phyloP scores from a whole-genome alignment of 2,329 filamentous ascomycete species.

The Xylariaceae sp. region DNA sequence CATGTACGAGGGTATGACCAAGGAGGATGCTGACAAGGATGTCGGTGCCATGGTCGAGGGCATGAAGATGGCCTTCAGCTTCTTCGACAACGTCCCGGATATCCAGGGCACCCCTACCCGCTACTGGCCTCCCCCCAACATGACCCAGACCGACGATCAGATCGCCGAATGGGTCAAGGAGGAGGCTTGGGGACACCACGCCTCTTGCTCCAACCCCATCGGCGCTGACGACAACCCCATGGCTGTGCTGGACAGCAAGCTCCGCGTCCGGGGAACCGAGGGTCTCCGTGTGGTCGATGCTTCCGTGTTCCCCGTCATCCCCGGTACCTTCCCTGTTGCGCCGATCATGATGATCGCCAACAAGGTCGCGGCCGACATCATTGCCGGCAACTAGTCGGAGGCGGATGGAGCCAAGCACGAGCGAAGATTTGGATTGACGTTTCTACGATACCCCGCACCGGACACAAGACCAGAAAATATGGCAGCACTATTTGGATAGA shows the following conservation, averaged over 20 bases:
- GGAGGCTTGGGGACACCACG: slow-evolving; percentile 24
- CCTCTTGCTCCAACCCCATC: slow-evolving; percentile 15
- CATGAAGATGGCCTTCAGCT: slow-evolving; percentile 47
- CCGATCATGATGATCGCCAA: slow-evolving; percentile 20
- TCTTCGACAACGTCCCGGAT: slow-evolving; percentile 38
- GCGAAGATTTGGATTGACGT: too few relatives aligned
- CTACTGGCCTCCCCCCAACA: slow-evolving; percentile 22
- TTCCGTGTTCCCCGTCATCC: slow-evolving; percentile 46
- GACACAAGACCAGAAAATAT: too few relatives aligned
- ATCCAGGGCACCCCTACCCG: slow-evolving; percentile 33
- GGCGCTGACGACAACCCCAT: slow-evolving; percentile 42
- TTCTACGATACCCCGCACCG: too few relatives aligned
- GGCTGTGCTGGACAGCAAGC: slow-evolving; percentile 48
- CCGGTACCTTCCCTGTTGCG: slow-evolving; percentile 28
- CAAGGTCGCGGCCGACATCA: slow-evolving; percentile 23
- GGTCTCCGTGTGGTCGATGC: slow-evolving; percentile 53
- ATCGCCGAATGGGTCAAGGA: slow-evolving; percentile 24
- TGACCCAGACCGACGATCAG: slow-evolving; percentile 15
- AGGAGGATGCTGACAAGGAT: slow-evolving; percentile 43
- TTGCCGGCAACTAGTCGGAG: slow-evolving; percentile 1
- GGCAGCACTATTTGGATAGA: too few relatives aligned
- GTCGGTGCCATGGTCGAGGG: slow-evolving; percentile 54
- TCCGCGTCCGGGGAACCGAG: slow-evolving; percentile 47
- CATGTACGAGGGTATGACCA: slow-evolving; percentile 45
- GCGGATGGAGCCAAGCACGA: not conserved